Evolutionary conservation across 2,329 filamentous ascomycete genomes (phyloP), one percentile per base, ranked within the genome.

Genomic region (Pezicula rhizophila): DNA sequence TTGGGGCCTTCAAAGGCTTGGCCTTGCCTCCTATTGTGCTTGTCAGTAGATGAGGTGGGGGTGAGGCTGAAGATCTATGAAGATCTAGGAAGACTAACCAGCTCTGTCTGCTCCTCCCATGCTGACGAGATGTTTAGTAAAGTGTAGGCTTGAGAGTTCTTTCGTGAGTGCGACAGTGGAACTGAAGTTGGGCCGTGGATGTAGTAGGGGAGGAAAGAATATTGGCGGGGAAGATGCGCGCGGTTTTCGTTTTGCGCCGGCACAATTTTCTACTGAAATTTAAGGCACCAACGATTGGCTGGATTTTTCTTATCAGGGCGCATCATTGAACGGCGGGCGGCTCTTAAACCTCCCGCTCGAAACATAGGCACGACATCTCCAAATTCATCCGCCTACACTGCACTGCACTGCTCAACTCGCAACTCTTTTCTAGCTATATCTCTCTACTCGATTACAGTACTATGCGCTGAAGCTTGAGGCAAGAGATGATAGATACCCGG

Each of bases 1-100:
- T 96, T 53, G 89, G 76, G 59, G 85, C 80, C 84, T 96, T 96
- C 71, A 89, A 75, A 60, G 87, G 87, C 80, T 90, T 89, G 60
- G 74, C 81, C 77, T 90, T 91, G 76, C 87, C 87, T 68, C 85
- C 87, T 91, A 55, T 50, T 44, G 45, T 56, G 8, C 11, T 31
- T 31, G 28, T 31, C 28, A 31, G 28, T 55, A 52, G 57, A n/a
- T 59, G 54, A 53, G 15, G 17, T 23, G 39, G 40, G 40, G 41
- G 45, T 45, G 45, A 48, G 46, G 42, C 41, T 47, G 38, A 42
- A 26, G 23, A 23, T 23, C 23, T 35, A 48, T 43, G 28, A 23
- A n/a, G 18, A 18, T 31, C 17, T 37, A 7, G 31, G 58, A 7
- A 31, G 26, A 26, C 70, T 38, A 63, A 82, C 82, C 82, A 73